A percentile compares a stretch with the other conserved stretches of the same genome.
Conservation (phyloP, 805 yeast species). For the Wickerhamiella siamensis region DNA sequence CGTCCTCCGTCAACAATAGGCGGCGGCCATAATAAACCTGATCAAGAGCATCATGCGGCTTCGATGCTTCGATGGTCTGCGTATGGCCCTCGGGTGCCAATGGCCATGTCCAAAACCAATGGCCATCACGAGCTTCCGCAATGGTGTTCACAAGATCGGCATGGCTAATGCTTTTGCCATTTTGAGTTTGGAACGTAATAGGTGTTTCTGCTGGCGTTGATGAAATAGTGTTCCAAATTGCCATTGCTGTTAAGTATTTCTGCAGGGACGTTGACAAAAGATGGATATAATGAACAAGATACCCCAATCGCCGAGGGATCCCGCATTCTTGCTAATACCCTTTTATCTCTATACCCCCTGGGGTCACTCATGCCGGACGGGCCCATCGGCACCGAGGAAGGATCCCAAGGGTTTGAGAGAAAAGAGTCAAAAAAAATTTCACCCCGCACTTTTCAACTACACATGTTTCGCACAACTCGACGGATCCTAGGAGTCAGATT, state of each 20-base stretch:
- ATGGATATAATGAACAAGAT: too few relatives aligned
- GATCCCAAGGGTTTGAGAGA: too few relatives aligned
- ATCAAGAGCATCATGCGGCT: conserved; percentile 37
- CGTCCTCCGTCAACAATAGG: conserved; percentile 47
- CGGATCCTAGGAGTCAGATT: conserved; percentile 2
- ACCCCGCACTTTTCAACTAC: background rate
- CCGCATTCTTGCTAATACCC: too few relatives aligned
- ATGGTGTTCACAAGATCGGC: conserved; percentile 24
- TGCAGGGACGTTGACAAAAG: too few relatives aligned
- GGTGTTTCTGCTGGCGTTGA: conserved; percentile 10
- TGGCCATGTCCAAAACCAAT: conserved; percentile 47
- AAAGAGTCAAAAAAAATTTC: too few relatives aligned
- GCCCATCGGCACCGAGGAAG: too few relatives aligned
- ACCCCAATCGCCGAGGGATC: too few relatives aligned
- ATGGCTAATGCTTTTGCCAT: conserved; percentile 6
- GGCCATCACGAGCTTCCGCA: conserved; percentile 34
- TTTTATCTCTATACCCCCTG: too few relatives aligned
- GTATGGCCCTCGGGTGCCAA: conserved; percentile 54
- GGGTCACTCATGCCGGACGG: too few relatives aligned
- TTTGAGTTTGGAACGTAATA: conserved; percentile 3
- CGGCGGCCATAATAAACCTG: conserved; percentile 66
- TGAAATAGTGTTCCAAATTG: conserved; percentile 13
- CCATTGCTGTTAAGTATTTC: conserved; percentile 1
- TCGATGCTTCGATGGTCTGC: conserved; percentile 62
- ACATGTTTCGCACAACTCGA: background rate